These are phyloP conservation scores for Xerocomellus chrysenteron DNA, from an alignment of 768 basidiomycete genomes.

Conservation along the genomic window DNA sequence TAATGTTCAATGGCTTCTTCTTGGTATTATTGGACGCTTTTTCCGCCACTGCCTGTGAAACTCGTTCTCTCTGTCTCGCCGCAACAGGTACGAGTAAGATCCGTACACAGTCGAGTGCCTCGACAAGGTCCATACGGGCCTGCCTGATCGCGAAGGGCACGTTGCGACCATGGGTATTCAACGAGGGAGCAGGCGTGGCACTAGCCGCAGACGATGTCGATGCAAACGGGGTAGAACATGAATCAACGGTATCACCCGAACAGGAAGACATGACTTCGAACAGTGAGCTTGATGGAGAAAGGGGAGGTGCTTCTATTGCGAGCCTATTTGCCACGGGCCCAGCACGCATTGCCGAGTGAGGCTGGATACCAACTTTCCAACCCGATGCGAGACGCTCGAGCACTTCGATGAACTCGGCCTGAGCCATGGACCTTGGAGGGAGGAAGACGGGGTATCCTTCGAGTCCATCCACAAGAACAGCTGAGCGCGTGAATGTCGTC, in stretches of 20 bases:
- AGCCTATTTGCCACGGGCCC: constrained; percentile 39
- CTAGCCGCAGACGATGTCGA: constrained; percentile 26
- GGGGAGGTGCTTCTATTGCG: constrained; percentile 40
- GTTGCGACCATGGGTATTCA: constrained; percentile 25
- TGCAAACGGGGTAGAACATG: constrained; percentile 10
- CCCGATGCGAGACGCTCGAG: constrained; percentile 77
- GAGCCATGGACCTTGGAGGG: constrained; percentile 84
- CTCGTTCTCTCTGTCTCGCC: constrained; percentile 59
- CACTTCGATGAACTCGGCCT: constrained; percentile 86
- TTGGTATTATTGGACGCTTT: constrained; percentile 38
- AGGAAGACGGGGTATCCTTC: constrained; percentile 90
- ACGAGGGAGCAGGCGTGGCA: constrained; percentile 17
- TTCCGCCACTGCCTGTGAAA: constrained; percentile 50
- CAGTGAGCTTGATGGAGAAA: constrained; percentile 23
- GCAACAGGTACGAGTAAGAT: constrained; percentile 72
- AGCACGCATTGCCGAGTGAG: constrained; percentile 46
- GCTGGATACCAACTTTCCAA: constrained; percentile 66
- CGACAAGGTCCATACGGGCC: constrained; percentile 42
- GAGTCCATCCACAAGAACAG: constrained; percentile 71
- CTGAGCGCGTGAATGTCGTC: constrained; percentile 63
- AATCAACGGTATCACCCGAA: constrained; percentile 23
- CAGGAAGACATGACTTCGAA: constrained; percentile 23
- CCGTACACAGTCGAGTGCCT: constrained; percentile 65
- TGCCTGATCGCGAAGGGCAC: constrained; percentile 14
- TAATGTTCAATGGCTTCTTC: constrained; percentile 67